Evolutionary conservation across 257 asterid genomes (phyloP).

Genomic region (Linderniella brevidens): DNA sequence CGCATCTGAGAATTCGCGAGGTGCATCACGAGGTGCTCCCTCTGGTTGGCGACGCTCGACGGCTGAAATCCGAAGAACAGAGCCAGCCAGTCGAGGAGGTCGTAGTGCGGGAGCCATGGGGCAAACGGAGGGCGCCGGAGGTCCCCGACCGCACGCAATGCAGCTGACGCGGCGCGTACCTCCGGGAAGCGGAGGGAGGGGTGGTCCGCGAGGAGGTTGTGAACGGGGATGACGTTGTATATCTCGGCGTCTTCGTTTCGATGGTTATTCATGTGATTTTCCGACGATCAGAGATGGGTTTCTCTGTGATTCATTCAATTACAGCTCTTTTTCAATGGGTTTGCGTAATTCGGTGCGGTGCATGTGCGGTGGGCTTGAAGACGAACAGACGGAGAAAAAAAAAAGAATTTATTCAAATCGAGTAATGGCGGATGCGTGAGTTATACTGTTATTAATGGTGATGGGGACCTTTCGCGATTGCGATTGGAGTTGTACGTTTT

Average conservation of each 20-base stretch:
- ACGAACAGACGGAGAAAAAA: too few relatives aligned
- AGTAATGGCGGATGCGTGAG: too few relatives aligned
- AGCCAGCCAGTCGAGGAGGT: slow-evolving; percentile 83
- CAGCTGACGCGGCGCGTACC: slow-evolving; percentile 82
- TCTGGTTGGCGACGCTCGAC: slow-evolving; percentile 68
- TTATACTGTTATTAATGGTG: too few relatives aligned
- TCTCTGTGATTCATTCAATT: too few relatives aligned
- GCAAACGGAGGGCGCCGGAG: slow-evolving; percentile 68
- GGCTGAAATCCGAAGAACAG: slow-evolving; percentile 78
- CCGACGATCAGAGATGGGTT: too few relatives aligned
- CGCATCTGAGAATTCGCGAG: slow-evolving; percentile 97
- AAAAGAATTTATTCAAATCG: too few relatives aligned
- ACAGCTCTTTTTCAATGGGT: too few relatives aligned
- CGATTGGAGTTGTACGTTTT: too few relatives aligned
- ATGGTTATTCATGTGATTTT: too few relatives aligned
- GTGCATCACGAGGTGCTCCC: slow-evolving; percentile 83
- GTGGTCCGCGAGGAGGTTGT: slow-evolving; percentile 85
- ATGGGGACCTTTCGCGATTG: too few relatives aligned
- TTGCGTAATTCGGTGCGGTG: too few relatives aligned
- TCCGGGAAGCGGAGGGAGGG: slow-evolving; percentile 91
- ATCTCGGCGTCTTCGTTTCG: slow-evolving; percentile 12
- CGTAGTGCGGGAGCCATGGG: slow-evolving; percentile 61
- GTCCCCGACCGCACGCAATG: slow-evolving; percentile 69
- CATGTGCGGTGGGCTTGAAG: too few relatives aligned
- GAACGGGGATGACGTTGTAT: slow-evolving; percentile 74